Evolutionary conservation across 306 rosid genomes (phyloP), one percentile per base, ranked within the genome.

Genomic region (Prunus armeniaca): DNA sequence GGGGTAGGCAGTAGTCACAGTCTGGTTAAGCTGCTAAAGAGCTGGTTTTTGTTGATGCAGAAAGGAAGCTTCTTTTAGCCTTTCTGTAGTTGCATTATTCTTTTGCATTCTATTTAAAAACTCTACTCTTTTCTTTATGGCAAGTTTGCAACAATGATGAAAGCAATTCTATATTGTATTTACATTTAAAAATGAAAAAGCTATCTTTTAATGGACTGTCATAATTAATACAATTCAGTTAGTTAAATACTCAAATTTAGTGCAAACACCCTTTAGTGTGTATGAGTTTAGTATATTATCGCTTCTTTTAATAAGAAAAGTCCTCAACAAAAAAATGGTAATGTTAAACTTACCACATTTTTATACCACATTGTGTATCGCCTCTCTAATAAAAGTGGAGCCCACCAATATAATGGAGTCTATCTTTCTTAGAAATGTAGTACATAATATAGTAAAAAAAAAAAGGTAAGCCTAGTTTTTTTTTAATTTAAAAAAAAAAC

Each of bases 51-150:
- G 86, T 86, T 82, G 65, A 78, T 57, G 87, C 85, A 77, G 63
- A 85, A 78, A 80, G 80, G 85, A 84, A 89, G 86, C 81, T 90
- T 88, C 89, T 72, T 80, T 60, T 67, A 86, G 76, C 76, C 78
- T 80, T 82, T 86, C 89, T 81, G 77, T 71, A 60, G 78, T 82
- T 14, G 71, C 84, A 47, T 25, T 47, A 67, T 28, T 58, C 65
- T 65, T 28, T 74, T 75, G 71, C 27, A 41, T 52, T 13, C 47
- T 50, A 63, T 32, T 12, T 22, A 18, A 41, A 57, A 65, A 47
- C 69, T 27, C 34, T n/a, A 64, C 54, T 47, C 14, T 54, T 65
- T 71, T 66, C 49, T 47, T 68, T 34, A 47, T 67, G 24, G 22
- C 74, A 46, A 20, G 77, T 61, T 50, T 60, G 67, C 46, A 22